Evolutionary conservation across 164 flowering plant genomes (phyloP), one percentile per base, ranked within the genome.

Genomic region (Piper longum): DNA sequence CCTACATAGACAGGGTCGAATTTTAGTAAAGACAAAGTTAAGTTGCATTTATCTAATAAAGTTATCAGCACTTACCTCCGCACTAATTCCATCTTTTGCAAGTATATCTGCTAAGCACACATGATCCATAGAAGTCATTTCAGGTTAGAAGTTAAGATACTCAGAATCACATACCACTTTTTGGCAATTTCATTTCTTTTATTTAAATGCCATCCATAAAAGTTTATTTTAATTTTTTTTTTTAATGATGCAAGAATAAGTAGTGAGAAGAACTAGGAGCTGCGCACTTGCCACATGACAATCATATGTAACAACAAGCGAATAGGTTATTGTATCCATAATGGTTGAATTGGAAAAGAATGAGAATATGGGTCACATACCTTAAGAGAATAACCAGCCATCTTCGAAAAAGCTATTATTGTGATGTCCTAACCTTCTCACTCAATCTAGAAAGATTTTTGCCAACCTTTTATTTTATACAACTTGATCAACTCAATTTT

Each of bases 21-120:
- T 1, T 42, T 57, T 57, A 57, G 9, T 4, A 18, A 9, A 9
- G 52, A 48, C 52, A 48, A 48, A 12, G 1, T 9, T 9, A 48
- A 9, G 3, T 44, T 48, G 12, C 52, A 48, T 48, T 26, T 26
- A 26, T 44, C 52, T 48, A 48, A 48, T 48, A 57, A 16, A 5
- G 14, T 14, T 5, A 5, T 48, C 14, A 9, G 52, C 52, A 6
- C 14, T 72, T 82, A 93, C 99, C 97, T 93, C 97, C 43, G 95
- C 96, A 73, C 81, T 79, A 43, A 93, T 88, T 72, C 97, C 97
- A 63, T 93, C 99, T 72, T 88, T 85, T 26, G 85, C 80, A 56
- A 93, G 95, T 62, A 84, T 77, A 45, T 93, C 99, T 57, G 96
- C 97, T 13, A 97, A 97, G 96, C 91, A 84, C 59, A 63, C 26